Percentiles rank a stretch among this genome's conserved stretches.
phyloP scores from a whole-genome alignment of 1,139 yeast genomes.

The Kodamaea plutei region DNA sequence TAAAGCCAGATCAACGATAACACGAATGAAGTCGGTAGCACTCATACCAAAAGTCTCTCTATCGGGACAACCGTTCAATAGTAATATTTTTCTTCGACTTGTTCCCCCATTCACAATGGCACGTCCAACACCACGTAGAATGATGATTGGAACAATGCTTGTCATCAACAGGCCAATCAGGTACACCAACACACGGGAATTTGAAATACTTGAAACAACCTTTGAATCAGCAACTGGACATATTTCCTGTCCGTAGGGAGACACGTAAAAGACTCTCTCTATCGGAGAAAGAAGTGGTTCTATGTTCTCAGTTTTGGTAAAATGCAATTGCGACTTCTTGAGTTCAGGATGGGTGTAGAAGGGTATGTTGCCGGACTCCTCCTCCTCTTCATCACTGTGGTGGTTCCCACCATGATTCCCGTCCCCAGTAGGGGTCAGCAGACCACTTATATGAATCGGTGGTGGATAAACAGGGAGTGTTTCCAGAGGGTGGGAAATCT shows the following conservation, averaged over 20 bases:
- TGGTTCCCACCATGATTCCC: too few species aligned
- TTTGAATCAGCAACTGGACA: conserved; percentile 71
- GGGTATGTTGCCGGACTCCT: conserved; percentile 57
- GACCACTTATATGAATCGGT: conserved; percentile 35
- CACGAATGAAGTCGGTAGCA: conserved; percentile 54
- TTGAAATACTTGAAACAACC: conserved; percentile 50
- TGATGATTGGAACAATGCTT: conserved; percentile 72
- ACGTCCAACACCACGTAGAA: conserved; percentile 68
- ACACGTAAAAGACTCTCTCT: conserved; percentile 69
- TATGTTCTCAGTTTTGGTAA: conserved; percentile 50
- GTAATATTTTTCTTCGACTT: conserved; percentile 45
- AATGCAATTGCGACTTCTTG: conserved; percentile 68
- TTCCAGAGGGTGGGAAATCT: conserved; percentile 78
- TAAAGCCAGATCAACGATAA: conserved; percentile 48
- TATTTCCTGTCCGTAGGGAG: conserved; percentile 86
- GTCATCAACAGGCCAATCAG: conserved; percentile 90
- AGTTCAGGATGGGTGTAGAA: conserved; percentile 81
- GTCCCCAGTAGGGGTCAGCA: conserved; percentile 29
- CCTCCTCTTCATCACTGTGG: conserved; percentile 24
- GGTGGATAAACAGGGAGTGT: conserved; percentile 26
- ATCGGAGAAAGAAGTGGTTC: conserved; percentile 74
- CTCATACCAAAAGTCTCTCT: conserved; percentile 71
- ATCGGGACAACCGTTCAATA: conserved; percentile 70
- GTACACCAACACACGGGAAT: conserved; percentile 58
- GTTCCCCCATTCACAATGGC: conserved; percentile 35